These are phyloP conservation scores for Ogataea salicorniae DNA, from an alignment of 805 yeast species.

Conservation along the genomic window DNA sequence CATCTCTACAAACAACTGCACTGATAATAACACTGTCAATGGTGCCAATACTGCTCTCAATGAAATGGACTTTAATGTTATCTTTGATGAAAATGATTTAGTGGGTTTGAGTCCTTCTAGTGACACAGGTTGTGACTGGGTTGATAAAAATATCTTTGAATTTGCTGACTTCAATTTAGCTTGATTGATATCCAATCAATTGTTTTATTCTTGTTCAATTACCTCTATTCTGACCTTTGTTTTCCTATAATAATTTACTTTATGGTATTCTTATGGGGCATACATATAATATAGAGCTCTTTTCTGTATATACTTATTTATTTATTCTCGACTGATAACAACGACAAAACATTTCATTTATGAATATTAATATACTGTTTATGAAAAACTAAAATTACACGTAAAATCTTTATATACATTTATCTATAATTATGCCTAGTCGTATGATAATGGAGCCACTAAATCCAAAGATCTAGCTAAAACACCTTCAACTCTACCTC, in stretches of 20 bases:
- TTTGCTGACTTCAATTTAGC: conserved; percentile 28
- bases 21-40: neutral
- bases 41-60: conserved; percentile 9
- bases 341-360: neutral
- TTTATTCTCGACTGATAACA: neutral
- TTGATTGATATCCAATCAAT: neutral
- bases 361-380: neutral
- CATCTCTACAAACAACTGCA: neutral
- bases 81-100: conserved; percentile 17
- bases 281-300: neutral
- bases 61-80: conserved; percentile 25
- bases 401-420: neutral
- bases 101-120: conserved; percentile 26
- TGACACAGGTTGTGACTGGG: conserved; percentile 57
- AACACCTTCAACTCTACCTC: conserved; percentile 78
- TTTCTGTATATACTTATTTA: neutral
- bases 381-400: neutral
- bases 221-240: neutral
- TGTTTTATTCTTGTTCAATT: neutral
- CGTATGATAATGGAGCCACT: conserved; percentile 73
- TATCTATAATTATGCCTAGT: conserved; percentile 1
- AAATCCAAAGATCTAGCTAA: conserved; percentile 71
- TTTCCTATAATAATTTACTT: no score
- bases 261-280: neutral
- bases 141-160: conserved; percentile 42